These are phyloP conservation scores for Pseudogymnoascus sp. DNA, from an alignment of 2,329 filamentous ascomycete species.

Conservation along the genomic window DNA sequence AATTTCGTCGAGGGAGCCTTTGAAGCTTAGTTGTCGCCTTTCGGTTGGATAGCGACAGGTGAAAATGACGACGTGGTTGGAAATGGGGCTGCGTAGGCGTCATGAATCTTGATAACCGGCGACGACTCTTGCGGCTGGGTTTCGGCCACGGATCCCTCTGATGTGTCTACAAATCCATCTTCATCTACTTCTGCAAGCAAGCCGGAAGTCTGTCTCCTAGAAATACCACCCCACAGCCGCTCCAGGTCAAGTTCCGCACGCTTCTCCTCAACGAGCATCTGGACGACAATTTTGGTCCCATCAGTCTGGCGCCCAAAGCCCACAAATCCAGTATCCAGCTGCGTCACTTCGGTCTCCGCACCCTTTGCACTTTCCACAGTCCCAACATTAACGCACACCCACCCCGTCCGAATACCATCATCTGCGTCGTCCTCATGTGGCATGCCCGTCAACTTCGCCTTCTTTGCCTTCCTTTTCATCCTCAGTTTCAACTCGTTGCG, in stretches of 20 bases:
- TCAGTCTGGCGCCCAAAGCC: conserved; percentile 62
- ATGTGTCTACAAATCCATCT: neutral
- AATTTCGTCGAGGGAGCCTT: neutral
- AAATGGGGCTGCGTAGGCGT: neutral
- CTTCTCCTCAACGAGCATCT: conserved; percentile 66
- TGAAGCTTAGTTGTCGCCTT: neutral
- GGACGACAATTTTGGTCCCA: conserved; percentile 57
- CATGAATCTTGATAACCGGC: neutral
- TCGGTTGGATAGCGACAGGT: neutral
- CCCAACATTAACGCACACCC: conserved; percentile 90
- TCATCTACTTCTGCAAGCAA: neutral
- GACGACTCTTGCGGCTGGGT: neutral
- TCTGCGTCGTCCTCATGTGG: conserved; percentile 55
- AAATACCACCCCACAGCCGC: conserved; percentile 43
- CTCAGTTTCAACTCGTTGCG: conserved; percentile 88
- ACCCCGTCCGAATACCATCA: conserved; percentile 84
- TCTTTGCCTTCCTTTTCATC: conserved; percentile 68
- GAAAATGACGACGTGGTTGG: conserved; percentile 1
- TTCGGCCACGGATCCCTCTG: neutral
- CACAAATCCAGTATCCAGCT: conserved; percentile 50
- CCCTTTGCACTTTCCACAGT: conserved; percentile 50
- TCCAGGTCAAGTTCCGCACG: conserved; percentile 59
- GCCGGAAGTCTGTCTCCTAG: conserved; percentile 7
- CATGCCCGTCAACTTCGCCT: conserved; percentile 71
- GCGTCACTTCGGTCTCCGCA: conserved; percentile 30